Evolutionary conservation across 176 grass and related monocot genomes (phyloP).

Genomic region (Carex kokanica): DNA sequence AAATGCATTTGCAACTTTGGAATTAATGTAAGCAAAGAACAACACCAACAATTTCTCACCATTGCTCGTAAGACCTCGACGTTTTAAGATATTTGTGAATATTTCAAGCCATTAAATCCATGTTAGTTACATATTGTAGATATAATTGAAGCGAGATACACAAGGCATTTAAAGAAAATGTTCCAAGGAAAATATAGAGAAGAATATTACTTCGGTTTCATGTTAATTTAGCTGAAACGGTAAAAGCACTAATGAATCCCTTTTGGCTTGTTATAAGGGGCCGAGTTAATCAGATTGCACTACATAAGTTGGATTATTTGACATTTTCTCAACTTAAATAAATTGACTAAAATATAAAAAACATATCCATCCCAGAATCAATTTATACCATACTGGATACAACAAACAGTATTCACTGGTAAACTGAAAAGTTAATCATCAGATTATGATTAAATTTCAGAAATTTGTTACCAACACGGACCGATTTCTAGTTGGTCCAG

Average conservation of each 20-base stretch:
- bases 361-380: background rate
- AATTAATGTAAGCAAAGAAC: background rate
- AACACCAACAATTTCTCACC: background rate
- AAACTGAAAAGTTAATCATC: background rate
- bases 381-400: background rate
- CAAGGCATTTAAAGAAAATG: background rate
- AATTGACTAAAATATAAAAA: background rate
- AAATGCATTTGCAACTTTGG: background rate
- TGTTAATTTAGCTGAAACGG: background rate
- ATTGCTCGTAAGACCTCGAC: background rate
- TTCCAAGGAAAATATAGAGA: background rate
- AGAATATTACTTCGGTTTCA: background rate
- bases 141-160: background rate
- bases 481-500: background rate
- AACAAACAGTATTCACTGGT: background rate
- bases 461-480: background rate
- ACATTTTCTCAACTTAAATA: no score
- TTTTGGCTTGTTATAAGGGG: background rate
- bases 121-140: background rate
- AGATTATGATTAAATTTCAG: background rate
- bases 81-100: background rate
- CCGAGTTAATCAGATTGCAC: background rate
- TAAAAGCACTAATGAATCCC: background rate
- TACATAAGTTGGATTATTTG: background rate
- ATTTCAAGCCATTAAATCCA: background rate